Evolutionary conservation across 768 basidiomycete species (phyloP).

Genomic region (Russula compacta): DNA sequence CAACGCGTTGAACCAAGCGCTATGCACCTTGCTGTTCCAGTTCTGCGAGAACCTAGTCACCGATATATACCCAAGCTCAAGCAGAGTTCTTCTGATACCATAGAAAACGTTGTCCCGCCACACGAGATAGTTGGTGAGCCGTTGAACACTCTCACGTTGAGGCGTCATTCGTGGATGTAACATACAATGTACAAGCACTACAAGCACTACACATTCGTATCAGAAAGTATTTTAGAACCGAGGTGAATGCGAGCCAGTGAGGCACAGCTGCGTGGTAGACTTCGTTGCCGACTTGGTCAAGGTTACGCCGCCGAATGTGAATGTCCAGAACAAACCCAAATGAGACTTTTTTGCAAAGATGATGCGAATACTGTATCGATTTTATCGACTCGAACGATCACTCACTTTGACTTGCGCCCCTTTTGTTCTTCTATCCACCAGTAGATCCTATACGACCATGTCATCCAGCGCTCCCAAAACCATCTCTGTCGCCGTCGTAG

Average conservation of each 20-base stretch:
- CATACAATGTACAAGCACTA: background rate
- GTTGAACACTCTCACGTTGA: background rate
- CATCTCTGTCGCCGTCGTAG: constrained; percentile 67
- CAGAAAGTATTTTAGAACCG: background rate
- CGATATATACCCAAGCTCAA: background rate
- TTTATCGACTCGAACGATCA: constrained; percentile 1
- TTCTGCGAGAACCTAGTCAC: background rate
- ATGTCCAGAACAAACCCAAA: too few relatives aligned
- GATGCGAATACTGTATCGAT: background rate
- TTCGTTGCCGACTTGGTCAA: too few relatives aligned
- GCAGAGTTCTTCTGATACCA: background rate
- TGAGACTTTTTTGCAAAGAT: background rate
- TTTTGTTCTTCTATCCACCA: background rate
- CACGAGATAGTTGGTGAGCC: background rate
- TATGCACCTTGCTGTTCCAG: background rate
- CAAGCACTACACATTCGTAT: too few relatives aligned
- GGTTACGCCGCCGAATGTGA: too few relatives aligned
- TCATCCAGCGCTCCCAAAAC: constrained; percentile 6
- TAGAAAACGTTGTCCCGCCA: background rate
- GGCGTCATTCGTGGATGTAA: constrained; percentile 12
- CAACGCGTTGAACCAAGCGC: background rate
- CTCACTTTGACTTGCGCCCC: background rate
- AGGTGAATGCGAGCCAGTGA: background rate
- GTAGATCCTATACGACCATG: background rate
- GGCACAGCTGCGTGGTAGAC: too few relatives aligned